phyloP scores from a whole-genome alignment of 225 moss, liverwort and hornwort genomes.

The Pleurozium schreberi region DNA sequence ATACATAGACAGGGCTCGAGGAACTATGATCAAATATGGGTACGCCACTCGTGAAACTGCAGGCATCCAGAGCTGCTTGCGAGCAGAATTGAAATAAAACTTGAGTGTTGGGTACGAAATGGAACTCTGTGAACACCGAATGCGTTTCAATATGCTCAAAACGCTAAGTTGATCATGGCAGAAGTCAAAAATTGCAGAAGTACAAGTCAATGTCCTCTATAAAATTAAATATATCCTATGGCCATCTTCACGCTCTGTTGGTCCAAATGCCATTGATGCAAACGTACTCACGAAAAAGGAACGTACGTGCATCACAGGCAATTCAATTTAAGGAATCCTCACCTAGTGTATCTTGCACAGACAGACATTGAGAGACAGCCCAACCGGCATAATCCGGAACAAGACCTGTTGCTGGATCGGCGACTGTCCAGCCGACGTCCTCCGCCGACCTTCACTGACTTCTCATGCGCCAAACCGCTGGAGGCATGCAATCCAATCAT shows the following conservation, averaged over 20 bases:
- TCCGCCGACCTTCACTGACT: slow-evolving; percentile 31
- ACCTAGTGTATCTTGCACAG: slow-evolving; percentile 23
- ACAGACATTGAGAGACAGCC: slow-evolving; percentile 26
- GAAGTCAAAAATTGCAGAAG: background rate
- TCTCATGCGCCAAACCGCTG: background rate
- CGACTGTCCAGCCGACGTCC: slow-evolving; percentile 19
- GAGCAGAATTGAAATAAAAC: slow-evolving; percentile 22
- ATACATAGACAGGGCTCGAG: slow-evolving; percentile 22
- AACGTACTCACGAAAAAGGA: background rate
- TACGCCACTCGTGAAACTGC: slow-evolving; percentile 17
- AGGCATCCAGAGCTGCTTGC: slow-evolving; percentile 20
- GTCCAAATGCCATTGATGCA: background rate
- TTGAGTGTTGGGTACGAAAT: slow-evolving; percentile 1
- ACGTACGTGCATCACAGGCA: background rate
- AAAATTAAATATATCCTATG: background rate
- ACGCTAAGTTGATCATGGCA: background rate
- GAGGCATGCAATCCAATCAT: background rate
- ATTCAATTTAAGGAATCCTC: background rate
- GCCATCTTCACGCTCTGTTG: background rate
- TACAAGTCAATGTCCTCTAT: background rate
- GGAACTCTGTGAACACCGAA: slow-evolving; percentile 10
- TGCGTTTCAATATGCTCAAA: background rate
- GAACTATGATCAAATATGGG: slow-evolving; percentile 1
- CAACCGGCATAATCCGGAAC: slow-evolving; percentile 28
- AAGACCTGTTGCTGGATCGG: slow-evolving; percentile 23